Conservation (phyloP, 208 protist genomes). For the Trypanosoma congolense region DNA sequence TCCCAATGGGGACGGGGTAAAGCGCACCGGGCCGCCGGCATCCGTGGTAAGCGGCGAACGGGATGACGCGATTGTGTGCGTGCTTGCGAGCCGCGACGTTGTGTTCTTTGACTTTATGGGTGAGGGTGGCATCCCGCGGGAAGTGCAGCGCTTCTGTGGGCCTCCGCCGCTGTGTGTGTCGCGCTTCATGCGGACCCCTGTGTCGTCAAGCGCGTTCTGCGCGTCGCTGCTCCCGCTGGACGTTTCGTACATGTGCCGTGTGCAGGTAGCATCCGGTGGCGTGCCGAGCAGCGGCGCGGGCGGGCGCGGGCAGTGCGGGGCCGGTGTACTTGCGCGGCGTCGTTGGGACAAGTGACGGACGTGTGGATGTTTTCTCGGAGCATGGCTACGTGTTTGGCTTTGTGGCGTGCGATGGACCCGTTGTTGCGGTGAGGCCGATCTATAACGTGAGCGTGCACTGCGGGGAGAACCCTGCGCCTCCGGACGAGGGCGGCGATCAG, state of each 20-base stretch:
- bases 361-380: constrained; percentile 76
- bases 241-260: constrained; percentile 46
- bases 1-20: neutral
- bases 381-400: constrained; percentile 65
- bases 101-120: constrained; percentile 49
- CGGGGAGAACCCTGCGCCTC: neutral
- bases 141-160: constrained; percentile 37
- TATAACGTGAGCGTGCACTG: constrained; percentile 1
- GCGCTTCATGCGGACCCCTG: neutral
- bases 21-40: constrained; percentile 16
- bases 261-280: too few relatives aligned
- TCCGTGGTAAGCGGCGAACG: constrained; percentile 43
- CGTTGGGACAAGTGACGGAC: constrained; percentile 65
- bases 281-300: too few relatives aligned
- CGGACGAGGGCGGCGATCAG: neutral
- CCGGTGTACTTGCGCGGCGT: constrained; percentile 56
- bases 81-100: constrained; percentile 41
- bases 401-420: constrained; percentile 53
- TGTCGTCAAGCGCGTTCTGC: constrained; percentile 30
- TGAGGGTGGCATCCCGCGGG: constrained; percentile 25
- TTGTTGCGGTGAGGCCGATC: constrained; percentile 51
- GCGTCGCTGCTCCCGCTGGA: constrained; percentile 53
- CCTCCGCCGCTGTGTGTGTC: constrained; percentile 3
- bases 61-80: constrained; percentile 38
- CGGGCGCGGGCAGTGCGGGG: neutral